Conservation (phyloP, 345 rosid genomes). For the Salix arbutifolia region DNA sequence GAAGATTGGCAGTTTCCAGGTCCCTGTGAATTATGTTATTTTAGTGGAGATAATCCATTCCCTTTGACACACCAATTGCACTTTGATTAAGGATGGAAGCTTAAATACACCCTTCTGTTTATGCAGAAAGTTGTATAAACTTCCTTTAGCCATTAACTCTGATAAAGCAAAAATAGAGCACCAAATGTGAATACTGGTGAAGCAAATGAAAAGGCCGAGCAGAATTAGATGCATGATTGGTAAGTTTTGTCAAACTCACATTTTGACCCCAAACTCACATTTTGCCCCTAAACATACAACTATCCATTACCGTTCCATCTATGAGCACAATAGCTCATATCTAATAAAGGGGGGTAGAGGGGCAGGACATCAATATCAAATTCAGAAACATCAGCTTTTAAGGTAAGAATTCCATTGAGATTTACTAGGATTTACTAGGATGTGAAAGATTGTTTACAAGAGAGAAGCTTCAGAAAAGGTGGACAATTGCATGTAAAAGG, state of each 20-base stretch:
- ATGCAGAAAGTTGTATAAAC: slow-evolving; percentile 84
- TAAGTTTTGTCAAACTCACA: slow-evolving; percentile 17
- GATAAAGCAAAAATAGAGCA: slow-evolving; percentile 26
- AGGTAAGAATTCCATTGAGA: neutral
- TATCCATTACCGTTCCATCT: slow-evolving; percentile 6
- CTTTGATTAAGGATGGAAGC: slow-evolving; percentile 77
- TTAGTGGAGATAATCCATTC: slow-evolving; percentile 95
- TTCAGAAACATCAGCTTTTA: neutral
- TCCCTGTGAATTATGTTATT: slow-evolving; percentile 94
- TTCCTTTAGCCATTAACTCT: slow-evolving; percentile 96
- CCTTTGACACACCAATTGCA: slow-evolving; percentile 86
- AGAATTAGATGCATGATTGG: neutral
- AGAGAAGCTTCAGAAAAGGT: neutral
- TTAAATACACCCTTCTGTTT: slow-evolving; percentile 74
- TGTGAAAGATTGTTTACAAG: neutral
- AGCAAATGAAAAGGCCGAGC: neutral
- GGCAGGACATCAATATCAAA: slow-evolving; percentile 1
- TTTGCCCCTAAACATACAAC: slow-evolving; percentile 8
- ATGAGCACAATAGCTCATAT: slow-evolving; percentile 13
- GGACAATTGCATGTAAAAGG: neutral
- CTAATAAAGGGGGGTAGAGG: neutral
- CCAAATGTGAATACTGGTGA: slow-evolving; percentile 13
- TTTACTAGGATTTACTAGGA: slow-evolving; percentile 50
- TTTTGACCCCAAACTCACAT: slow-evolving; percentile 3
- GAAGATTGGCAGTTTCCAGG: slow-evolving; percentile 93